A percentile compares a stretch with the other conserved stretches of the same genome.
phyloP scores from a whole-genome alignment of 345 rosid genomes.

The Salix koriyanagi region DNA sequence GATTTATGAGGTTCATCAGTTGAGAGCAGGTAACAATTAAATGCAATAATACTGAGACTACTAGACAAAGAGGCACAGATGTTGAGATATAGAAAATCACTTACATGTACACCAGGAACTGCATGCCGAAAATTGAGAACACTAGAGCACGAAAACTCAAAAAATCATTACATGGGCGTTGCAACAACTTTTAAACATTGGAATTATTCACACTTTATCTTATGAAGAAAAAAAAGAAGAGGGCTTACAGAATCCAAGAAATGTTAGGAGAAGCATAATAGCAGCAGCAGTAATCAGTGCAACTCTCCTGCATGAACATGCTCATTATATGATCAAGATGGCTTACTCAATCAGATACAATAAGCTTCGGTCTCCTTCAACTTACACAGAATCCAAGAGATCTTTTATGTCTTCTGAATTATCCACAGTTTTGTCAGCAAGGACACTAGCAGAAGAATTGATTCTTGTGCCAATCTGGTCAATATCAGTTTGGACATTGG shows the following conservation, averaged over 20 bases:
- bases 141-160: constrained; percentile 38
- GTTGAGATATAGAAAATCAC: constrained; percentile 16
- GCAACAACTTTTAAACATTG: neutral
- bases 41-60: neutral
- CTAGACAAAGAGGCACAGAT: neutral
- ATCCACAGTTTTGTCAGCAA: constrained; percentile 48
- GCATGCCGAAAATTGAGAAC: constrained; percentile 75
- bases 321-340: neutral
- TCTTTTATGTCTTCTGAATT: constrained; percentile 57
- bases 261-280: constrained; percentile 68
- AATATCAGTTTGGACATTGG: constrained; percentile 78
- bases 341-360: neutral
- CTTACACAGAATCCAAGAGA: constrained; percentile 72
- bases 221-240: neutral
- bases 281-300: constrained; percentile 64
- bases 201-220: neutral
- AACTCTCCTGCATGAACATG: constrained; percentile 47
- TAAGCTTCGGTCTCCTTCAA: neutral
- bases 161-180: neutral
- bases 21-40: neutral
- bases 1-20: neutral
- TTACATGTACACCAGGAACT: constrained; percentile 73
- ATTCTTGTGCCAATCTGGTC: constrained; percentile 65
- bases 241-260: constrained; percentile 78
- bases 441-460: constrained; percentile 46